These are phyloP conservation scores for Leersia perrieri DNA, from an alignment of 176 grass and related monocot genomes.

Conservation along the genomic window DNA sequence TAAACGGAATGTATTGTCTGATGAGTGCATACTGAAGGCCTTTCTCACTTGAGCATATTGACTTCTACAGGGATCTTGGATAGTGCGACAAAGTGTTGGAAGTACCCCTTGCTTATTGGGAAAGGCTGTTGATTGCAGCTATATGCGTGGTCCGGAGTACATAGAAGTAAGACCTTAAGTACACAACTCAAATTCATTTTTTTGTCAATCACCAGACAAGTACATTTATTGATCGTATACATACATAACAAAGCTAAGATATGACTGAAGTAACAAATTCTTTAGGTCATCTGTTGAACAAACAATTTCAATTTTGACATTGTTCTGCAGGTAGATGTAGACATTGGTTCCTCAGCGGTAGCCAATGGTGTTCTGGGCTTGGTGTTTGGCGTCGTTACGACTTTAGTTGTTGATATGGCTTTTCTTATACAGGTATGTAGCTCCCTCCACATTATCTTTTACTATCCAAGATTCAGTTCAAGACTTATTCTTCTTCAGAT, in stretches of 20 bases:
- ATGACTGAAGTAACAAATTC: background rate
- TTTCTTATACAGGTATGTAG: constrained; percentile 92
- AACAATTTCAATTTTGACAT: background rate
- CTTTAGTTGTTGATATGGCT: constrained; percentile 87
- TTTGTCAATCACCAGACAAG: background rate
- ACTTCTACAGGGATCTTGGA: constrained; percentile 83
- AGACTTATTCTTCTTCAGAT: background rate
- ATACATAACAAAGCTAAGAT: background rate
- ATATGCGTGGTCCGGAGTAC: constrained; percentile 80
- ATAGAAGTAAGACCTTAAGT: constrained; percentile 71
- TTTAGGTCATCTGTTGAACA: background rate
- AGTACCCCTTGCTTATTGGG: constrained; percentile 88
- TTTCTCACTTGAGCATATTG: constrained; percentile 26
- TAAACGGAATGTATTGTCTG: background rate
- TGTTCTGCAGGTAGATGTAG: constrained; percentile 79
- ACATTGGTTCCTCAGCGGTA: constrained; percentile 94
- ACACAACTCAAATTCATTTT: background rate
- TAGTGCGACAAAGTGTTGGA: constrained; percentile 91
- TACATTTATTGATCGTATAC: background rate
- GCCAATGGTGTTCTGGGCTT: constrained; percentile 95
- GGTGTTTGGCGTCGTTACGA: constrained; percentile 89
- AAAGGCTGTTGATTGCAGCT: constrained; percentile 91
- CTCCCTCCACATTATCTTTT: background rate
- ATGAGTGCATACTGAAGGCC: background rate
- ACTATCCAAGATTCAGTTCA: background rate